These are phyloP conservation scores for Populus hybrid DNA, from an alignment of 441 rosid genomes.

Conservation along the genomic window DNA sequence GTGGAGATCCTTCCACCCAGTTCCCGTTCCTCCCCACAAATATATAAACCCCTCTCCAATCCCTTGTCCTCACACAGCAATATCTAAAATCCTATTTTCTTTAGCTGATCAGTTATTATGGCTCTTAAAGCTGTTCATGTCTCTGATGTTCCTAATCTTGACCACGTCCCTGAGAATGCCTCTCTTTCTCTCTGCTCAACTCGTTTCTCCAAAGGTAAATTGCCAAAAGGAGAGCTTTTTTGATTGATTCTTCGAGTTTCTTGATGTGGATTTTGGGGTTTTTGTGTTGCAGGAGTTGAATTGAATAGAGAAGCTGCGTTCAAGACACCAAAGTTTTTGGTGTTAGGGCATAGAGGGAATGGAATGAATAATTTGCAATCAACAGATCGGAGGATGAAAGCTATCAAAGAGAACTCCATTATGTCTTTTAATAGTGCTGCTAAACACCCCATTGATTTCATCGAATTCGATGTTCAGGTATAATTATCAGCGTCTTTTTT, in stretches of 20 bases:
- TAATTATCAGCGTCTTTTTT: not conserved
- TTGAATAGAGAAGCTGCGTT: slow-evolving; percentile 26
- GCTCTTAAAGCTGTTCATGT: slow-evolving; percentile 60
- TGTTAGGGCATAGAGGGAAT: slow-evolving; percentile 81
- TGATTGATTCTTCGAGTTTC: not conserved
- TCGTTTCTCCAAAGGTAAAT: slow-evolving; percentile 23
- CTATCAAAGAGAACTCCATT: slow-evolving; percentile 73
- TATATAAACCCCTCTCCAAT: not conserved
- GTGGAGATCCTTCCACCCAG: not conserved
- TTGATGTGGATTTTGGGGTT: not conserved
- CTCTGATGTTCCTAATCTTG: slow-evolving; percentile 51
- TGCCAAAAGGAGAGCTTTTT: not conserved
- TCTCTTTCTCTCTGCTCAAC: slow-evolving; percentile 32
- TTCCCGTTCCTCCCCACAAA: not conserved
- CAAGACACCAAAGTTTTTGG: slow-evolving; percentile 63
- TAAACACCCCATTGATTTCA: slow-evolving; percentile 60
- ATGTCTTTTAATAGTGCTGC: slow-evolving; percentile 74
- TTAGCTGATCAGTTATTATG: slow-evolving; percentile 31
- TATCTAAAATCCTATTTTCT: not conserved
- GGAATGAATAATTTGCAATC: slow-evolving; percentile 75
- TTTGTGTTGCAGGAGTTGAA: slow-evolving; percentile 39
- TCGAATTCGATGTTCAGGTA: slow-evolving; percentile 98
- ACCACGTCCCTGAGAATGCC: slow-evolving; percentile 37
- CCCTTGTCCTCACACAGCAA: not conserved
- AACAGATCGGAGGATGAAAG: slow-evolving; percentile 62